phyloP scores from a whole-genome alignment of 2,329 filamentous ascomycete genomes.

The Aureobasidium sp. region DNA sequence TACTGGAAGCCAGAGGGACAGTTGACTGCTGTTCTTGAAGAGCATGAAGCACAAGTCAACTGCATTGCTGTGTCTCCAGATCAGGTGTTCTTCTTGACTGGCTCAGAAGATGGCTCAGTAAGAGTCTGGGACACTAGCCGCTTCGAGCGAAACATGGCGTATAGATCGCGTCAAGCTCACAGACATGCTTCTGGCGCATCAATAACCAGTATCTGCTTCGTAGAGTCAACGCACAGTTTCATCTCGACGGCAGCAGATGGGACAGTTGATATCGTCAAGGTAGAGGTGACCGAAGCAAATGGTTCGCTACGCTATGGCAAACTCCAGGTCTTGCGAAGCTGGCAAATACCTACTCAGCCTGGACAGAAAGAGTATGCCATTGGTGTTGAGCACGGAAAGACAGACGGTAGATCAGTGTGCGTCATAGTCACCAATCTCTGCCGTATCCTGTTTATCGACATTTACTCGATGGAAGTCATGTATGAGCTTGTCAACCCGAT shows the following conservation, averaged over 20 bases:
- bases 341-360: slow-evolving; percentile 51
- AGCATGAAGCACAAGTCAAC: slow-evolving; percentile 77
- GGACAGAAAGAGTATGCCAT: slow-evolving; percentile 62
- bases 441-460: slow-evolving; percentile 73
- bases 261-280: slow-evolving; percentile 79
- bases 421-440: slow-evolving; percentile 81
- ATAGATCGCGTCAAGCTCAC: slow-evolving; percentile 80
- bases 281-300: slow-evolving; percentile 56
- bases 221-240: slow-evolving; percentile 91
- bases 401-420: slow-evolving; percentile 73
- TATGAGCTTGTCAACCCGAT: slow-evolving; percentile 80
- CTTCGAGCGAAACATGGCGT: slow-evolving; percentile 83
- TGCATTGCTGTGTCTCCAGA: slow-evolving; percentile 78
- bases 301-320: slow-evolving; percentile 63
- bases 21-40: slow-evolving; percentile 79
- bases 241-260: slow-evolving; percentile 86
- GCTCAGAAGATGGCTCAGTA: slow-evolving; percentile 81
- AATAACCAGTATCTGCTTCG: slow-evolving; percentile 78
- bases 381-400: slow-evolving; percentile 87
- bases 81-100: slow-evolving; percentile 90
- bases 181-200: slow-evolving; percentile 63
- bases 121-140: slow-evolving; percentile 90
- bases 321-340: slow-evolving; percentile 67
- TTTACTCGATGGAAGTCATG: slow-evolving; percentile 75
- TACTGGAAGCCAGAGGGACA: slow-evolving; percentile 79